phyloP scores from a whole-genome alignment of 345 rosid species.

The Hibiscus syriacus region DNA sequence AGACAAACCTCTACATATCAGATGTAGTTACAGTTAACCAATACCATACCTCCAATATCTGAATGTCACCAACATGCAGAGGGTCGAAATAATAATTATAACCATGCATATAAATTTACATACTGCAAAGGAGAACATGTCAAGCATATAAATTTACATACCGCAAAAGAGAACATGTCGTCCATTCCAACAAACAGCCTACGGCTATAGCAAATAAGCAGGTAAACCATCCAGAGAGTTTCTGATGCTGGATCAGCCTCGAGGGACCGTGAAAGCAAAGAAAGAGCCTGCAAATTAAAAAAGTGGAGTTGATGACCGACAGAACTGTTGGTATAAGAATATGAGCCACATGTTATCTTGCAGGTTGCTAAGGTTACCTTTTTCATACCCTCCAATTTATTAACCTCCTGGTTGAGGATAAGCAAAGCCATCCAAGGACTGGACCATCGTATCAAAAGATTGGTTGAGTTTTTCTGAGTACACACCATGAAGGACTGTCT shows the following conservation, averaged over 20 bases:
- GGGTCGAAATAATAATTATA: conserved; percentile 4
- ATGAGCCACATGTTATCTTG: conserved; percentile 10
- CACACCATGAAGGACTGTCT: conserved; percentile 27
- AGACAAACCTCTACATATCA: background rate
- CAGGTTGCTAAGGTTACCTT: conserved; percentile 48
- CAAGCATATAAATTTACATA: conserved; percentile 39
- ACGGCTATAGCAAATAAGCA: conserved; percentile 50
- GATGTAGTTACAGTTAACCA: background rate
- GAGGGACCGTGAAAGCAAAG: conserved; percentile 64
- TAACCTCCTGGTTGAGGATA: conserved; percentile 51
- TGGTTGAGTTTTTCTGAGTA: conserved; percentile 55
- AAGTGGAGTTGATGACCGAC: conserved; percentile 8
- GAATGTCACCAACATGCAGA: conserved; percentile 12
- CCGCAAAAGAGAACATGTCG: conserved; percentile 72
- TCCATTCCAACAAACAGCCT: conserved; percentile 39
- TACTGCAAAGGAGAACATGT: conserved; percentile 75
- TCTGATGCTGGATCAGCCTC: conserved; percentile 70
- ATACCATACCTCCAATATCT: background rate
- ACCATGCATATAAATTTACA: conserved; percentile 22
- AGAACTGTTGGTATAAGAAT: background rate
- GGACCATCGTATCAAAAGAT: conserved; percentile 35
- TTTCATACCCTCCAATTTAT: conserved; percentile 44
- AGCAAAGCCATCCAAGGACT: conserved; percentile 69
- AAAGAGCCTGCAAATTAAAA: conserved; percentile 58
- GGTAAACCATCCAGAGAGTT: conserved; percentile 73